phyloP scores from a whole-genome alignment of 1,139 yeast genomes.

The Blastobotrys illinoisensis region DNA sequence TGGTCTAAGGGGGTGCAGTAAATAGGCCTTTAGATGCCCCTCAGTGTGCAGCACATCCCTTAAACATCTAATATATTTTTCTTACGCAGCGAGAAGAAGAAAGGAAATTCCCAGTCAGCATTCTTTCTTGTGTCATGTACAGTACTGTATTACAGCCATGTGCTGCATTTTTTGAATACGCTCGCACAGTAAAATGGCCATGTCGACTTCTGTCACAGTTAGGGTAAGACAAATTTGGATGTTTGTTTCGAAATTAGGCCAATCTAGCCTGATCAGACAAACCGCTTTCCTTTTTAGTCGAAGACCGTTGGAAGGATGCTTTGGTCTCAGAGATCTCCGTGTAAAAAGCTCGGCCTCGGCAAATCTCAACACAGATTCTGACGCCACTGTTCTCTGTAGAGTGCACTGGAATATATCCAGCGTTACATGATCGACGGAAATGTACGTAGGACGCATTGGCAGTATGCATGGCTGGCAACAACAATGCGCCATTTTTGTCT shows the following conservation, averaged over 20 bases:
- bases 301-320: not conserved
- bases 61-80: not conserved
- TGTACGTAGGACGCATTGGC: not conserved
- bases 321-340: not conserved
- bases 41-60: not conserved
- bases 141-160: too few species aligned
- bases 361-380: not conserved
- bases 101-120: not conserved
- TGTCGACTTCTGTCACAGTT: too few species aligned
- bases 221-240: too few species aligned
- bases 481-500: not conserved
- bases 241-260: not conserved
- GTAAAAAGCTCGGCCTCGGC: not conserved
- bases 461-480: not conserved
- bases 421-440: not conserved
- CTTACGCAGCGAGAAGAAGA: not conserved
- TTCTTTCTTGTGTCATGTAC: not conserved
- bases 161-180: too few species aligned
- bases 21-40: not conserved
- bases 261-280: not conserved
- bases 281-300: not conserved
- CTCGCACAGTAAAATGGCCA: too few species aligned
- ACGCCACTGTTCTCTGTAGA: not conserved
- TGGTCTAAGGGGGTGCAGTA: not conserved
- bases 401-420: not conserved